Evolutionary conservation across 1,139 yeast genomes (phyloP).

Genomic region (Candida frijolesensis): DNA sequence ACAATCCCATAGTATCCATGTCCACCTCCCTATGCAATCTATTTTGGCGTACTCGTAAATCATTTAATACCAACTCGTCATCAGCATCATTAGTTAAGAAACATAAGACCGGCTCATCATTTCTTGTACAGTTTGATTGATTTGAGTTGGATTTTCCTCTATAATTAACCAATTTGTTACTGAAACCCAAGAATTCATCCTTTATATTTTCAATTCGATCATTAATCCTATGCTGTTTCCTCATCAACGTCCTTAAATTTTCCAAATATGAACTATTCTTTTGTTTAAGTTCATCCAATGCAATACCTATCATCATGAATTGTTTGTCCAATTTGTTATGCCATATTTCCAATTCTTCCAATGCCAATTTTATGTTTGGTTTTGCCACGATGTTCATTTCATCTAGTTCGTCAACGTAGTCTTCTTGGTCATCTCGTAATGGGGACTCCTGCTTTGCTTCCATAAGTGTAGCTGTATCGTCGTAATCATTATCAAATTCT

Average conservation of each 20-base stretch:
- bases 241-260: conserved; percentile 8
- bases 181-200: conserved; percentile 7
- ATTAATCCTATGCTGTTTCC: conserved; percentile 11
- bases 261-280: conserved; percentile 12
- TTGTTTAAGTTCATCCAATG: conserved; percentile 9
- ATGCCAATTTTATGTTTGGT: neutral
- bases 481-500: conserved; percentile 12
- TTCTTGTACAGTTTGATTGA: neutral
- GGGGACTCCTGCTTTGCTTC: conserved; percentile 6
- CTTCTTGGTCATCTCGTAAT: neutral
- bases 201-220: conserved; percentile 10
- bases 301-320: conserved; percentile 8
- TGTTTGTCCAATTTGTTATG: conserved; percentile 9
- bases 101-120: conserved; percentile 3
- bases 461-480: conserved; percentile 18
- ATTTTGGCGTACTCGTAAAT: neutral
- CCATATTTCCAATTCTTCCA: conserved; percentile 9
- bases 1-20: neutral
- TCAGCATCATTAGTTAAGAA: conserved; percentile 2
- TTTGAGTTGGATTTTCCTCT: neutral
- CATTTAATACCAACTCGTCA: neutral
- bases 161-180: conserved; percentile 1
- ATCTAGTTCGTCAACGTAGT: neutral
- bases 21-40: too few relatives aligned
- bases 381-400: neutral